Base-by-base conservation (phyloP, 768 basidiomycete species). In the Imleria badia region DNA sequence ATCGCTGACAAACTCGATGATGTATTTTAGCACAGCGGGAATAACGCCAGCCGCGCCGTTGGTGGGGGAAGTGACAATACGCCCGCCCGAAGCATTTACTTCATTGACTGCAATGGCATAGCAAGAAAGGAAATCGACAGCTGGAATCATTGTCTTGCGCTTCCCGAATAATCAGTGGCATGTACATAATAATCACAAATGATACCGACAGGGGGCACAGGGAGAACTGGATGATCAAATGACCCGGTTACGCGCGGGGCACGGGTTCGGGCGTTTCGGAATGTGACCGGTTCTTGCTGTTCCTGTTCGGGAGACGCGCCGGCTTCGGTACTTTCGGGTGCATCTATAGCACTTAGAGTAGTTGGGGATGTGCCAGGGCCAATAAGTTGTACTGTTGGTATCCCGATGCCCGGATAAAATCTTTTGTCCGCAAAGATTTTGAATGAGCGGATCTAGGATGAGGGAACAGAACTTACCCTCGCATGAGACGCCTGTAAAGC, bases 51-150 rank as follows among this genome's bases (percentile, higher is more conserved):
- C 89, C 0, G 94, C 93, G 41, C 95, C 95, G 65, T 94, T 94
- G 7, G 94, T 95, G 3, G 91, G 95, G 6, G 91, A 90, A 3
- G 95, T 98, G 43, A 98, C 95, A 48, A 98, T 96, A 31, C 95
- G 80, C 0, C 95, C 95, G 0, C 95, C 94, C 30, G 84, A 81
- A 5, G 94, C 94, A 64, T 96, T 97, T 13, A 96, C 94, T 69
- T 97, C 95, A 64, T 96, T 96, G 13, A 94, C 93, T 17, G 92
- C 91, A 50, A 94, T 95, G 3, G 94, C 95, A 70, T 97, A 98
- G 56, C 91, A 92, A 2, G 89, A 90, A 55, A 98, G 75, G 66
- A 94, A 95, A 66, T 98, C 94, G 72, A 98, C 85, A 1, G 92
- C 94, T 0, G 94, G 94, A 47, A 97, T 94, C 61, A 87, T 85